phyloP scores from a whole-genome alignment of 2,329 filamentous ascomycete species.

The Falciphora oryzae region DNA sequence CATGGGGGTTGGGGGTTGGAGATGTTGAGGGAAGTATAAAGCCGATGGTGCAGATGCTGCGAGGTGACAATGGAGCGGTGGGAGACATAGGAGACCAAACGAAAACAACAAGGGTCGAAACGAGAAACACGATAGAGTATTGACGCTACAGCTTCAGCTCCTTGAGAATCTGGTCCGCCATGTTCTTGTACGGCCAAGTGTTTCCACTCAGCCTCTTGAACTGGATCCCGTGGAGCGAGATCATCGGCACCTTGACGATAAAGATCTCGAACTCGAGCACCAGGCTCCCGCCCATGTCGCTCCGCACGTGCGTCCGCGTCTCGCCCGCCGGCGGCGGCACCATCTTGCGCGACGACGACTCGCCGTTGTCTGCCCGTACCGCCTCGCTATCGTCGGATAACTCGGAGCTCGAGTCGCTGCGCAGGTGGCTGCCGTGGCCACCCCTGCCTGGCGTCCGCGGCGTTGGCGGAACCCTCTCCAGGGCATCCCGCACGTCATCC shows the following conservation, averaged over 20 bases:
- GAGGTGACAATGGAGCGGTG: neutral
- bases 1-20: neutral
- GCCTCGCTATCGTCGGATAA: constrained; percentile 71
- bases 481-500: constrained; percentile 63
- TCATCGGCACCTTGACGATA: constrained; percentile 92
- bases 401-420: constrained; percentile 83
- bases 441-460: constrained; percentile 33
- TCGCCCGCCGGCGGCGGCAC: constrained; percentile 58
- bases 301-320: constrained; percentile 88
- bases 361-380: constrained; percentile 35
- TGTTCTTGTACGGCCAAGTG: constrained; percentile 98
- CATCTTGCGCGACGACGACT: constrained; percentile 29
- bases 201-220: constrained; percentile 96
- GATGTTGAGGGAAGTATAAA: neutral
- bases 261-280: constrained; percentile 90
- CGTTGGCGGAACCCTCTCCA: constrained; percentile 42
- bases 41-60: neutral
- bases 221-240: constrained; percentile 90
- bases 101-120: neutral
- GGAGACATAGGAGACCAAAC: neutral
- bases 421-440: constrained; percentile 21
- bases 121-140: neutral
- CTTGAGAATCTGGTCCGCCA: constrained; percentile 91
- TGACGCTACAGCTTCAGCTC: constrained; percentile 65
- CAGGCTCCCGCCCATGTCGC: constrained; percentile 78